A percentile compares a stretch with the other conserved stretches of the same genome.
Evolutionary conservation across 306 rosid species (phyloP).

Genomic region (Pterocarpus santalinus): DNA sequence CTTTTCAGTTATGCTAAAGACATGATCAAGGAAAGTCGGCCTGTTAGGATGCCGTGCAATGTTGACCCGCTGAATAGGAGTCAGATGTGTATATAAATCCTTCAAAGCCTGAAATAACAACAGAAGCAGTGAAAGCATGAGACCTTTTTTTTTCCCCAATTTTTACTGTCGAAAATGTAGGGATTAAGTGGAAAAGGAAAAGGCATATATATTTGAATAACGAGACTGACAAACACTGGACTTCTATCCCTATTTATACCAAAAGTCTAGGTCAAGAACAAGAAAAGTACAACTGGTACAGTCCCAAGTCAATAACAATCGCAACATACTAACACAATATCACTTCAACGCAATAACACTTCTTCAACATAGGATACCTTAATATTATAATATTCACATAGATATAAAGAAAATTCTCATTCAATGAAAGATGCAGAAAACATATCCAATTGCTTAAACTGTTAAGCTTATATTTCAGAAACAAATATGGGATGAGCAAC

Average conservation of each 20-base stretch:
- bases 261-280: conserved; percentile 34
- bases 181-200: conserved; percentile 23
- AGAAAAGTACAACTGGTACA: not conserved
- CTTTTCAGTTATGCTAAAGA: conserved; percentile 91
- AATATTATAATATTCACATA: not conserved
- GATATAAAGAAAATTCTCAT: conserved; percentile 34
- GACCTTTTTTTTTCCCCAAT: not conserved
- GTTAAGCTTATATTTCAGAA: conserved; percentile 34
- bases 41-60: conserved; percentile 97
- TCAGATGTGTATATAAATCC: conserved; percentile 72
- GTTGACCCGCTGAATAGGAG: conserved; percentile 86
- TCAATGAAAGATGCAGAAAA: not conserved
- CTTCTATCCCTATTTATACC: not conserved
- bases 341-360: conserved; percentile 15
- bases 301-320: conserved; percentile 23
- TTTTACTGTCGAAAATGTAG: not conserved
- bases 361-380: conserved; percentile 16
- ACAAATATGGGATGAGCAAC: conserved; percentile 31
- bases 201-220: conserved; percentile 22
- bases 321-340: conserved; percentile 27
- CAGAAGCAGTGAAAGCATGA: conserved; percentile 34
- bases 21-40: conserved; percentile 95
- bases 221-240: not conserved
- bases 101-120: conserved; percentile 74
- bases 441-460: conserved; percentile 10